Evolutionary conservation across 176 grass and related monocot genomes (phyloP), one percentile per base, ranked within the genome.

Genomic region (Hsuehochloa calcarea): DNA sequence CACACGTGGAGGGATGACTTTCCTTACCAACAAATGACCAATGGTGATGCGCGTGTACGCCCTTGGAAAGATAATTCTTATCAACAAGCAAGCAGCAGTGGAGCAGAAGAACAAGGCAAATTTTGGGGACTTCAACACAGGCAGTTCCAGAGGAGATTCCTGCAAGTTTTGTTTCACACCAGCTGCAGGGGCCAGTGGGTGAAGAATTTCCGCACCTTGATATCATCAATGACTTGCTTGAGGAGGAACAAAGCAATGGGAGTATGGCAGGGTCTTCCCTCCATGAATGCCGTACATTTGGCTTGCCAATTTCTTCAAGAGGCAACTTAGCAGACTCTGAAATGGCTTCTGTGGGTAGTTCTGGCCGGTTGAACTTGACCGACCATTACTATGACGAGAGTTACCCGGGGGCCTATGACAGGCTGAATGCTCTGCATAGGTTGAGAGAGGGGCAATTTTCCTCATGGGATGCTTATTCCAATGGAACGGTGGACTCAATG

Each of bases 191-290:
- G 26, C 74, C 74, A 70, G 80, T 93, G 43, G 88, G 81, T 11
- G 90, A 97, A 69, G 95, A 97, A 72, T 97, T 97, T 54, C 95
- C 95, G 0, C 95, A 97, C 79, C 87, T 97, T 87, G 95, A 93
- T 82, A 97, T 97, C 73, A 97, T 94, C 79, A 93, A 97, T 90
- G 95, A 94, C 72, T 91, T 97, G 71, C 88, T 97, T 83, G 95
- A 93, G 50, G 93, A 92, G 73, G 95, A 94, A 84, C 90, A 92
- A 75, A 81, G 61, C 71, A 85, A 79, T 85, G 89, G 77, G 17
- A 65, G 45, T 39, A 82, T 84, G 76, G 31, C 72, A 54, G 88
- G 20, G 29, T 78, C 80, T 84, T 74, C 88, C 12, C 68, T 74
- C 79, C 81, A 85, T 22, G 84, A 82, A 50, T 92, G 92, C 66